Percentiles rank a stretch among this genome's conserved stretches.
phyloP scores from a whole-genome alignment of 371 early-diverging fungal species.

The Neoconidiobolus thromboides region DNA sequence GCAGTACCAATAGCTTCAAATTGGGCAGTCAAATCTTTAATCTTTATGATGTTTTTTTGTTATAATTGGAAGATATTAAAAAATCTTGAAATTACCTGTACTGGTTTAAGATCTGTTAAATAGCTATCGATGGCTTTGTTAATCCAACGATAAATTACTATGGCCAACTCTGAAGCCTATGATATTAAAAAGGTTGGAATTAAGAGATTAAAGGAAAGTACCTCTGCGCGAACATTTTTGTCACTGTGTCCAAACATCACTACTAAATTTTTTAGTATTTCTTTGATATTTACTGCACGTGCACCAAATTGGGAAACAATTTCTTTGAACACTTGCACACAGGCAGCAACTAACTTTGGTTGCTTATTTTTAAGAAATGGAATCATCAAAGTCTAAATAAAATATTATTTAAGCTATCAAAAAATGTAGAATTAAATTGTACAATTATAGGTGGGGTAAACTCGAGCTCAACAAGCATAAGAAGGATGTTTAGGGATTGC shows the following conservation, averaged over 20 bases:
- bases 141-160: slow-evolving; percentile 68
- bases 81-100: slow-evolving; percentile 41
- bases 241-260: slow-evolving; percentile 86
- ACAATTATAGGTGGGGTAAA: slow-evolving; percentile 65
- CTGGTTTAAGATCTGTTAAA: slow-evolving; percentile 55
- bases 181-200: slow-evolving; percentile 17
- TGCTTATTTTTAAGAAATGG: slow-evolving; percentile 65
- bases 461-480: slow-evolving; percentile 76
- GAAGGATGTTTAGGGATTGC: slow-evolving; percentile 55
- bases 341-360: slow-evolving; percentile 74
- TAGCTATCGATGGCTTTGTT: slow-evolving; percentile 43
- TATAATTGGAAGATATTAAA: slow-evolving; percentile 14
- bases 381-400: slow-evolving; percentile 45
- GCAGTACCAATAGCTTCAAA: slow-evolving; percentile 54
- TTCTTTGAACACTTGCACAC: slow-evolving; percentile 46
- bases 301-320: slow-evolving; percentile 63
- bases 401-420: not conserved
- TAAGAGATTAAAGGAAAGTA: slow-evolving; percentile 17
- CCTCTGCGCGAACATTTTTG: slow-evolving; percentile 79
- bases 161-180: slow-evolving; percentile 25
- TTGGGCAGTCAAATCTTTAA: slow-evolving; percentile 71
- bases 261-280: slow-evolving; percentile 61
- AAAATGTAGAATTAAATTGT: slow-evolving; percentile 8
- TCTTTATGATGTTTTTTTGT: slow-evolving; percentile 19
- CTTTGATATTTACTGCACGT: slow-evolving; percentile 56